Conservation (phyloP, 495 filamentous ascomycete species). For the Talaromyces wortmannii region DNA sequence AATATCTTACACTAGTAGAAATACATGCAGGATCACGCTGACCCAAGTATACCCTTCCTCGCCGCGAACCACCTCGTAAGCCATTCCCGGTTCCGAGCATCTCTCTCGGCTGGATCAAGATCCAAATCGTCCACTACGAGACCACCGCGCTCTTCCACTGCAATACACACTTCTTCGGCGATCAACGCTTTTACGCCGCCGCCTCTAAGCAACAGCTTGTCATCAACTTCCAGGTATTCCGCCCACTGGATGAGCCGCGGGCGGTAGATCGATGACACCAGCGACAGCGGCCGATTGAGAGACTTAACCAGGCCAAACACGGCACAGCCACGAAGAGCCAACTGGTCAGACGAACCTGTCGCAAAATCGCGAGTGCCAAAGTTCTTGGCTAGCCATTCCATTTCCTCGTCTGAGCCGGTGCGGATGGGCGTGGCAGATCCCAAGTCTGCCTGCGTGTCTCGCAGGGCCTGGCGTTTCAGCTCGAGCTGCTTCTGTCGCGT, state of each 20-base stretch:
- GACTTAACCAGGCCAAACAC: conserved; percentile 37
- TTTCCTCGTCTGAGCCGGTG: conserved; percentile 15
- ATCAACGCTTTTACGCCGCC: conserved; percentile 46
- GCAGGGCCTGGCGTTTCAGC: conserved; percentile 24
- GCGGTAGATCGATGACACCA: conserved; percentile 29
- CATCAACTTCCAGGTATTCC: conserved; percentile 52
- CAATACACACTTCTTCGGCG: conserved; percentile 46
- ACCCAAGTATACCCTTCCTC: not conserved
- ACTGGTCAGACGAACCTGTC: conserved; percentile 9
- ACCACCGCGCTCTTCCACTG: conserved; percentile 43
- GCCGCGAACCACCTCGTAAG: conserved; percentile 28
- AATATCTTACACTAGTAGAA: too few relatives aligned
- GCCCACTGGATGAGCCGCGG: conserved; percentile 33
- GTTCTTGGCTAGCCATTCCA: conserved; percentile 14
- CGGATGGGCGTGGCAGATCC: conserved; percentile 8
- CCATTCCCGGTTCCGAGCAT: conserved; percentile 23
- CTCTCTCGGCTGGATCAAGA: conserved; percentile 13
- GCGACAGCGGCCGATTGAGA: conserved; percentile 20
- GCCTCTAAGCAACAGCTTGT: conserved; percentile 44
- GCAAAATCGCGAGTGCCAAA: conserved; percentile 17
- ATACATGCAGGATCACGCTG: too few relatives aligned
- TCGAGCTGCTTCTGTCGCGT: conserved; percentile 43
- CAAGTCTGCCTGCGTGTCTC: conserved; percentile 7
- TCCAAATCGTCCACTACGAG: conserved; percentile 14
- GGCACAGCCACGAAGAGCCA: conserved; percentile 36